Percentiles rank a stretch among this genome's conserved stretches.
These are phyloP conservation scores for Dactylis glomerata DNA, from an alignment of 176 grass and related monocot species.

Conservation along the genomic window DNA sequence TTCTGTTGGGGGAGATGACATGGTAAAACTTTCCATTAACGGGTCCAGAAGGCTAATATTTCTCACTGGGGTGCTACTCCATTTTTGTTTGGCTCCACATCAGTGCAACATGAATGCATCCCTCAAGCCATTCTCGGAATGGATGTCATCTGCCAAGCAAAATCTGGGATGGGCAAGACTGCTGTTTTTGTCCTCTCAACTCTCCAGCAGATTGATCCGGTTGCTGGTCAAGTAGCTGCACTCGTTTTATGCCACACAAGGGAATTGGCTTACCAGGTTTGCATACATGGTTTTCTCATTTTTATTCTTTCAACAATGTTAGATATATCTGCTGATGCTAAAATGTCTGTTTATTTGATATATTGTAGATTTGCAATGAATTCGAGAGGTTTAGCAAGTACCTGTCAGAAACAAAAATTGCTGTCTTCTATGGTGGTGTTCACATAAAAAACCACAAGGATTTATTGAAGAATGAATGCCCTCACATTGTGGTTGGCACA, in stretches of 20 bases:
- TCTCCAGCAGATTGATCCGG: slow-evolving; percentile 93
- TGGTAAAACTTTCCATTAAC: slow-evolving; percentile 91
- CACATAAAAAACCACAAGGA: slow-evolving; percentile 94
- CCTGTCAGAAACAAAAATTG: slow-evolving; percentile 80
- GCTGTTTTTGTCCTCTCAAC: slow-evolving; percentile 95
- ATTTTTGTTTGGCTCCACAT: slow-evolving; percentile 95
- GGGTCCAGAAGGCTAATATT: slow-evolving; percentile 72
- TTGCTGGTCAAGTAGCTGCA: slow-evolving; percentile 83
- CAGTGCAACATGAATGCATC: slow-evolving; percentile 99
- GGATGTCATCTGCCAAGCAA: slow-evolving; percentile 99
- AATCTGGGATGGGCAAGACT: slow-evolving; percentile 99
- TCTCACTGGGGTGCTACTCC: slow-evolving; percentile 87
- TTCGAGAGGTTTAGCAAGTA: slow-evolving; percentile 99
- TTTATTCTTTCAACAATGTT: neutral
- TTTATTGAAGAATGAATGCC: slow-evolving; percentile 97
- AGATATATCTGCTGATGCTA: neutral
- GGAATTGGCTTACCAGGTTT: slow-evolving; percentile 93
- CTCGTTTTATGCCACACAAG: slow-evolving; percentile 95
- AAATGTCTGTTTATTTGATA: slow-evolving; percentile 10
- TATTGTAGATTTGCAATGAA: slow-evolving; percentile 91
- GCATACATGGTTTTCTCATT: neutral
- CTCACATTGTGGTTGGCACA: slow-evolving; percentile 95
- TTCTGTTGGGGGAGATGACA: slow-evolving; percentile 63
- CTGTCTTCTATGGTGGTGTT: slow-evolving; percentile 99
- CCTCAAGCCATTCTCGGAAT: slow-evolving; percentile 99